Evolutionary conservation across 176 grass and related monocot species (phyloP).

Genomic region (Phoenix roebelenii): DNA sequence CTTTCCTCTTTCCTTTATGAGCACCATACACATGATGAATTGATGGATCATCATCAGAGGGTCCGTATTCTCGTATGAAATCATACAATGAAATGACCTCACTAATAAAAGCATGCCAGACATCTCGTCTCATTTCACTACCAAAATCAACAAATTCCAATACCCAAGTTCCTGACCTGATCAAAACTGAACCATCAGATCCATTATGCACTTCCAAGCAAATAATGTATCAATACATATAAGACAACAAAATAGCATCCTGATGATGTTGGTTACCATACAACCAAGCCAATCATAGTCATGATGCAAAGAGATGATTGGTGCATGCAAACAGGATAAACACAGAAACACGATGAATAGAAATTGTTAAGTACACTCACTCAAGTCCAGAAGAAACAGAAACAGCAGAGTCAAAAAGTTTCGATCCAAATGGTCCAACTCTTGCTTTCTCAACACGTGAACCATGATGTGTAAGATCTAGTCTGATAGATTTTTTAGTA

Average conservation of each 20-base stretch:
- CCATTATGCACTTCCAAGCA: neutral
- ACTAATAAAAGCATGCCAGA: constrained; percentile 76
- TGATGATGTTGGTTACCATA: no score
- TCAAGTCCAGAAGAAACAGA: constrained; percentile 56
- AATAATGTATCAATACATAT: no score
- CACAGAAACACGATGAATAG: constrained; percentile 1
- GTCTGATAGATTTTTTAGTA: constrained; percentile 63
- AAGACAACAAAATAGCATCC: no score
- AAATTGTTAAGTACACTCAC: constrained; percentile 41
- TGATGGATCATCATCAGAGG: constrained; percentile 58
- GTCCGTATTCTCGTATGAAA: constrained; percentile 78
- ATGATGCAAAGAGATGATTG: no score
- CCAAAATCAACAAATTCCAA: constrained; percentile 99
- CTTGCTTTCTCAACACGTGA: constrained; percentile 70
- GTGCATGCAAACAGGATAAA: constrained; percentile 4
- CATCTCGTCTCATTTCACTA: constrained; percentile 81
- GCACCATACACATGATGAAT: constrained; percentile 79
- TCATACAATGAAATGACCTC: constrained; percentile 83
- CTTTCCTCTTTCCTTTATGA: constrained; percentile 64
- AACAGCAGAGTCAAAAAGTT: constrained; percentile 87
- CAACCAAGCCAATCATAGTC: no score
- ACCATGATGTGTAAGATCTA: constrained; percentile 65
- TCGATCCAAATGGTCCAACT: constrained; percentile 84
- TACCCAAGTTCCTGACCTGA: constrained; percentile 74
- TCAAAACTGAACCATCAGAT: constrained; percentile 24